phyloP scores from a whole-genome alignment of 208 protist species.

The Trichomonas vaginalis region DNA sequence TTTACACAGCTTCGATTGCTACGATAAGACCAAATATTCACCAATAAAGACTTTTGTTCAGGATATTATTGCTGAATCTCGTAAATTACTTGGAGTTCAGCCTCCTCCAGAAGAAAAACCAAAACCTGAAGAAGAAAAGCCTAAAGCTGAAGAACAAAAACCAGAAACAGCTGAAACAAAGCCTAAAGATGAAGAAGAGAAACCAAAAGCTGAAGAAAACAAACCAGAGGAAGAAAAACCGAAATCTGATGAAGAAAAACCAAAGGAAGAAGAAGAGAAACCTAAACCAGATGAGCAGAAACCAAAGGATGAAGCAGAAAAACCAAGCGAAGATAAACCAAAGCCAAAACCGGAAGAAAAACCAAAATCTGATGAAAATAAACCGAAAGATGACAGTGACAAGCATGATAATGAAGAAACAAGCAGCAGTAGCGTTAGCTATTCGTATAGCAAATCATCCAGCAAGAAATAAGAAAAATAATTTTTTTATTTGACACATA shows the following conservation, averaged over 20 bases:
- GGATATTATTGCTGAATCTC: background rate
- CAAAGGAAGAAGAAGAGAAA: no score
- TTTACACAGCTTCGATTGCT: background rate
- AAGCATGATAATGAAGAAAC: background rate
- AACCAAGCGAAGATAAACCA: no score
- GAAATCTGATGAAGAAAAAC: background rate
- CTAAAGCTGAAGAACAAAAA: background rate
- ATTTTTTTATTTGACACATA: no score
- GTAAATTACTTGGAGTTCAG: background rate
- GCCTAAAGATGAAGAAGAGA: background rate
- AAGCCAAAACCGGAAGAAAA: background rate
- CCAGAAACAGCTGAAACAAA: background rate
- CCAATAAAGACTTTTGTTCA: background rate
- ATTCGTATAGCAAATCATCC: no score
- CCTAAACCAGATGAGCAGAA: no score
- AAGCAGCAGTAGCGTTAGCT: no score
- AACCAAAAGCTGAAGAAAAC: background rate
- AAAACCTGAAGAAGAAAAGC: background rate
- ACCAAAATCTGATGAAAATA: background rate
- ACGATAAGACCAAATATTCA: background rate
- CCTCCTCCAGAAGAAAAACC: background rate
- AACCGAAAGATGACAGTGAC: background rate
- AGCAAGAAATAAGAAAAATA: no score
- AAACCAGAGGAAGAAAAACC: background rate
- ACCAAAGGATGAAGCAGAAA: no score